Evolutionary conservation across 441 rosid species (phyloP), one percentile per base, ranked within the genome.

Genomic region (Eruca vesicaria): DNA sequence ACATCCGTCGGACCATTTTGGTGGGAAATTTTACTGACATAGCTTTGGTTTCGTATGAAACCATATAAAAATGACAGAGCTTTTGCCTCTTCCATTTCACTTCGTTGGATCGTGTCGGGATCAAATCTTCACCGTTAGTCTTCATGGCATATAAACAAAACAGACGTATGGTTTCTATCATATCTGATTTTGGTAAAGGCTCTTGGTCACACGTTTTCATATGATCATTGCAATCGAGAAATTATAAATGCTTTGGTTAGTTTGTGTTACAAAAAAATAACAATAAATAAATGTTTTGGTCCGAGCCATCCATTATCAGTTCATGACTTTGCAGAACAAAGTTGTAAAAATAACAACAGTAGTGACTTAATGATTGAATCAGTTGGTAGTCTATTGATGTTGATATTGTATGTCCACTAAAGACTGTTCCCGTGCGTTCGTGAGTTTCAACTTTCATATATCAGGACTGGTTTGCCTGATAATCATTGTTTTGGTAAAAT

Each of bases 1-100:
- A 64, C 5, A 60, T 78, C 82, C 75, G 26, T 56, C 63, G 59
- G 73, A 66, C 77, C 72, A 66, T 63, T 72, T 71, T 77, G 72
- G 77, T 72, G 72, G 67, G 64, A 65, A 66, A 59, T 23, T 45
- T 65, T 57, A 57, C 73, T 77, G 80, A 71, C 76, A 70, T 43
- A 66, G 63, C 50, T 38, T 60, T 52, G 69, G 64, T 75, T 69
- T 69, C 59, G 75, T 76, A 61, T 61, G 55, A 48, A 38, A 41
- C 36, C 31, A 52, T 38, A 53, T 41, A 31, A 45, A 73, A 69
- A 62, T 66, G 60, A 35, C 79, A 76, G 60, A 38, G 65, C 66
- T 69, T n/a, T 63, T 75, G 73, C 68, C 59, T 38, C 69, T 68
- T 32, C 12, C 74, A 52, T 61, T 52, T 53, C 6, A 36, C 57